Evolutionary conservation across 805 yeast genomes (phyloP).

Genomic region (Kurtzmaniella fragi): DNA sequence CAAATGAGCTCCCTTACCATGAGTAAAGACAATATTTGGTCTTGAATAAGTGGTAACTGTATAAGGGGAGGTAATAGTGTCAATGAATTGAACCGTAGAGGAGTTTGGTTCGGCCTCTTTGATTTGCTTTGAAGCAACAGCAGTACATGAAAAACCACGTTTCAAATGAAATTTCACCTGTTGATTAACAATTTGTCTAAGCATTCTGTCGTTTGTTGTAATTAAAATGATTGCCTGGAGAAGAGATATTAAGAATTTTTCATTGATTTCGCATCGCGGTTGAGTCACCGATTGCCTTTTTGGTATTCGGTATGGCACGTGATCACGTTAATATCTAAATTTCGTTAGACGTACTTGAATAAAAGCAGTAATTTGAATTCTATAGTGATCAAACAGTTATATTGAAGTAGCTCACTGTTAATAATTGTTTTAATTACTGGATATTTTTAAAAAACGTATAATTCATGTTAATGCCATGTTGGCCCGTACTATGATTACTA

Average conservation of each 20-base stretch:
- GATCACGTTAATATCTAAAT: too few relatives aligned
- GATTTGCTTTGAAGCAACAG: slow-evolving; percentile 10
- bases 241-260: too few relatives aligned
- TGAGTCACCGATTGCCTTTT: slow-evolving; percentile 21
- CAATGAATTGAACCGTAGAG: slow-evolving; percentile 36
- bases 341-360: too few relatives aligned
- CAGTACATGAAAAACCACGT: slow-evolving; percentile 1
- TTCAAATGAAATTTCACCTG: background rate
- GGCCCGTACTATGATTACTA: too few relatives aligned
- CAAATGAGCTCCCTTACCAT: slow-evolving; percentile 75
- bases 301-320: too few relatives aligned
- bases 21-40: slow-evolving; percentile 70
- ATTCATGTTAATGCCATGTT: too few relatives aligned
- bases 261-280: slow-evolving; percentile 29
- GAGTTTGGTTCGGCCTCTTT: slow-evolving; percentile 27
- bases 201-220: slow-evolving; percentile 5
- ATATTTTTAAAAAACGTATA: too few relatives aligned
- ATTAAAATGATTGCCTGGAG: too few relatives aligned
- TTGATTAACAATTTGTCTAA: slow-evolving; percentile 6
- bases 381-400: too few relatives aligned
- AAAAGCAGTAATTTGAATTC: too few relatives aligned
- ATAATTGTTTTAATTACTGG: too few relatives aligned
- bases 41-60: slow-evolving; percentile 77
- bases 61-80: slow-evolving; percentile 44
- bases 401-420: too few relatives aligned